Evolutionary conservation across 345 rosid genomes (phyloP).

Genomic region (Camelina hispida): DNA sequence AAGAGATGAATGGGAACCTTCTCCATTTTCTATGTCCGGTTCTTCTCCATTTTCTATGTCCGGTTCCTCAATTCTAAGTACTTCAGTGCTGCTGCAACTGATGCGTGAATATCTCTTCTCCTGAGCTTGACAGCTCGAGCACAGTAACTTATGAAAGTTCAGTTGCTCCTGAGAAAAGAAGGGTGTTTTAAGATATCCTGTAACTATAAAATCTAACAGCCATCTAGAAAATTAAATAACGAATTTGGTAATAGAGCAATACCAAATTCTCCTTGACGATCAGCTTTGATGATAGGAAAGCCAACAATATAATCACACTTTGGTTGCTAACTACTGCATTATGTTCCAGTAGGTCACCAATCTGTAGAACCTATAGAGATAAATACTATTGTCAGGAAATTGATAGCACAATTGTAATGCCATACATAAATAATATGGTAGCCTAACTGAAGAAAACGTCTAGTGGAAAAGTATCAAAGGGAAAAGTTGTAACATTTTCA

Average conservation of each 20-base stretch:
- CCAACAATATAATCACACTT: conserved; percentile 76
- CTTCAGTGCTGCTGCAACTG: conserved; percentile 40
- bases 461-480: conserved; percentile 3
- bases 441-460: conserved; percentile 11
- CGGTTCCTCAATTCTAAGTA: conserved; percentile 40
- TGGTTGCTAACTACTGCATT: conserved; percentile 66
- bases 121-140: conserved; percentile 65
- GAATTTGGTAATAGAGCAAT: conserved; percentile 45
- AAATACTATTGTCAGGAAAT: conserved; percentile 20
- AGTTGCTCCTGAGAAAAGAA: conserved; percentile 64
- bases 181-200: conserved; percentile 24
- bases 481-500: conserved; percentile 12
- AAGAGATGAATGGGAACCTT: conserved; percentile 54
- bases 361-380: conserved; percentile 72
- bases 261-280: conserved; percentile 66
- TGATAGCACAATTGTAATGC: background rate
- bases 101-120: conserved; percentile 59
- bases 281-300: conserved; percentile 78
- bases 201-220: conserved; percentile 12
- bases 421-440: conserved; percentile 16
- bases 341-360: conserved; percentile 88
- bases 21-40: conserved; percentile 39
- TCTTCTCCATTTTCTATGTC: conserved; percentile 44
- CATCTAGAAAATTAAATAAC: conserved; percentile 22
- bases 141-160: conserved; percentile 86